Evolutionary conservation across 768 basidiomycete species (phyloP).

Genomic region (Butyriboletus loyo): DNA sequence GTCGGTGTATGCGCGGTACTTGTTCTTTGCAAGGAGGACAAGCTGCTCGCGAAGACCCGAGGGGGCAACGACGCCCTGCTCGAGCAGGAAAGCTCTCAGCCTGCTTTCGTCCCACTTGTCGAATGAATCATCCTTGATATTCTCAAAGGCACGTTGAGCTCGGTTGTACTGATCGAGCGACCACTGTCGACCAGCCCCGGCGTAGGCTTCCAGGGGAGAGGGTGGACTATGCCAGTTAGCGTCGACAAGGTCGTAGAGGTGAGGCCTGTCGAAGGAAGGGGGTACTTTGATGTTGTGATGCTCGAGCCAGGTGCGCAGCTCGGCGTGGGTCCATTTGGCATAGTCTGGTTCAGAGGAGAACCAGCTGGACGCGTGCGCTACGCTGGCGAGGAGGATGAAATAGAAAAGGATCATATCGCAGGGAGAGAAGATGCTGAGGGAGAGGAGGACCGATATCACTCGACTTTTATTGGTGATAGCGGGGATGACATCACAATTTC

Average conservation of each 20-base stretch:
- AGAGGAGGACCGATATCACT: not conserved
- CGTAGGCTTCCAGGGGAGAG: conserved; percentile 34
- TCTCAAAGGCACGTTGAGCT: conserved; percentile 61
- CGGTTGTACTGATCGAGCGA: conserved; percentile 58
- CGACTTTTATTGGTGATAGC: conserved; percentile 13
- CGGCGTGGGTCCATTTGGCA: conserved; percentile 55
- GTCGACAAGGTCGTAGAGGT: conserved; percentile 50
- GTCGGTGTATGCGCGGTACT: conserved; percentile 56
- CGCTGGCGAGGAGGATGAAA: conserved; percentile 32
- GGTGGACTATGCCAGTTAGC: conserved; percentile 50
- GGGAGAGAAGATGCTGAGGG: not conserved
- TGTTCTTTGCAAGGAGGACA: conserved; percentile 69
- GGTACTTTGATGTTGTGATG: conserved; percentile 60
- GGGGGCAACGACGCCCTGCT: conserved; percentile 85
- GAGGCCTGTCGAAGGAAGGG: conserved; percentile 36
- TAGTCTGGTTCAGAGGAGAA: conserved; percentile 43
- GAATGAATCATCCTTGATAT: conserved; percentile 58
- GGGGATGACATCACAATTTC: conserved; percentile 27
- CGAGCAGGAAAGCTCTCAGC: conserved; percentile 78
- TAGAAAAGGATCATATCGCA: conserved; percentile 21
- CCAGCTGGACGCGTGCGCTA: conserved; percentile 49
- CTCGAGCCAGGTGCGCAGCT: conserved; percentile 69
- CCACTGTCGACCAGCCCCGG: conserved; percentile 41
- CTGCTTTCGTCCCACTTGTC: conserved; percentile 84
- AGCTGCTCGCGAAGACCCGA: conserved; percentile 78